Evolutionary conservation across 768 basidiomycete species (phyloP).

Genomic region (Lentinus brumalis): DNA sequence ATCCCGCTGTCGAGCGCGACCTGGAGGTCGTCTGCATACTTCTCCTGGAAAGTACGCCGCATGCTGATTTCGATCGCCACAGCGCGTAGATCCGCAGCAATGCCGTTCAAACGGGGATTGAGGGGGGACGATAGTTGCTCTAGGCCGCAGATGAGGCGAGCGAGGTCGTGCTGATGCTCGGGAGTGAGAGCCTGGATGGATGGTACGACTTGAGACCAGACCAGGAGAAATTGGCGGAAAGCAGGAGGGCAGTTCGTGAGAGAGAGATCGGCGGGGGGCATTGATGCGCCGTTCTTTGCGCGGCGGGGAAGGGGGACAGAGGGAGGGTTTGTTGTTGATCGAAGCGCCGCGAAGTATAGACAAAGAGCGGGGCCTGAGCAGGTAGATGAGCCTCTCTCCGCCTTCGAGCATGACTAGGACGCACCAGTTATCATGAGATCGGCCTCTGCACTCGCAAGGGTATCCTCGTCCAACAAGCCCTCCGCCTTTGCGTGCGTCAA

Average conservation of each 20-base stretch:
- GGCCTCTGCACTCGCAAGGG: constrained; percentile 75
- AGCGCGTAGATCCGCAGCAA: constrained; percentile 80
- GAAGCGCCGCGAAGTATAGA: constrained; percentile 81
- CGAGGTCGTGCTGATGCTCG: constrained; percentile 79
- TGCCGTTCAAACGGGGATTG: constrained; percentile 49
- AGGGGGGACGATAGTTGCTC: constrained; percentile 42
- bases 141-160: constrained; percentile 74
- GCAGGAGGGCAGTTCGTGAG: constrained; percentile 66
- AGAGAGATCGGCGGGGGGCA: constrained; percentile 59
- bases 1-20: constrained; percentile 72
- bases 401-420: constrained; percentile 13
- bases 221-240: constrained; percentile 68
- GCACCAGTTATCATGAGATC: constrained; percentile 87
- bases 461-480: constrained; percentile 66
- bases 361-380: constrained; percentile 73
- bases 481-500: constrained; percentile 76
- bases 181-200: constrained; percentile 62
- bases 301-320: constrained; percentile 76
- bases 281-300: constrained; percentile 36
- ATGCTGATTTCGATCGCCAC: constrained; percentile 89
- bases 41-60: constrained; percentile 79
- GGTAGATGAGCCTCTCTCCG: not conserved
- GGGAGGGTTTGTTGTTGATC: constrained; percentile 74
- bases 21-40: constrained; percentile 74
- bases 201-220: constrained; percentile 72